Evolutionary conservation across 2,329 filamentous ascomycete species (phyloP), one percentile per base, ranked within the genome.

Genomic region (Fusarium mexicanum): DNA sequence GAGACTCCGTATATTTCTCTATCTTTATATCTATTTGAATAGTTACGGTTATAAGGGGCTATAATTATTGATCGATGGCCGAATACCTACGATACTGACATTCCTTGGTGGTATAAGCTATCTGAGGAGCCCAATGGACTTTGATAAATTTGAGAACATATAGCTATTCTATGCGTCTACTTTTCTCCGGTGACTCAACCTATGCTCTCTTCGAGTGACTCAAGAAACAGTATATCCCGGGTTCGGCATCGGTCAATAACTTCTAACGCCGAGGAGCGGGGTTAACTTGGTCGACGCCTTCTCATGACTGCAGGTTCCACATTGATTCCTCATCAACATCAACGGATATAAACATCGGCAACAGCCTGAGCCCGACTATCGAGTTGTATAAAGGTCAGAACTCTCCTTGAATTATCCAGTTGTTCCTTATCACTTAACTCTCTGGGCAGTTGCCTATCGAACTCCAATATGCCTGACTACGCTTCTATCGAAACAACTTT

Each of bases 401-500:
- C 40, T 12, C 7, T 16, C 31, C 12, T 13, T 13, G 17, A 31
- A 11, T 24, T 8, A 9, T 9, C 4, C 6, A 16, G 17, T 18
- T 1, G 4, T 24, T 29, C 17, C 13, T 4, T 1, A 22, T 18
- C 9, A 10, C 11, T 22, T 26, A 26, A 4, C 9, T 17, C 9
- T 33, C 9, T 26, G 22, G 17, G 31, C 40, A 14, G 7, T 11
- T 47, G 5, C 24, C 40, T 12, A 8, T 5, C 37, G 10, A 48
- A 26, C 17, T 17, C 17, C 47, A 65, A 38, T 10, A 77, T 77
- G 76, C 37, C 69, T 20, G 62, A 76, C 33, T 57, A 73, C 33
- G 61, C 66, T 6, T 44, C 48, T 9, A 77, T 82, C n/a, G 74
- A 81, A n/a, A 75, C 66, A n/a, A 76, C 79, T 20, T 61, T 82